Evolutionary conservation across 306 rosid genomes (phyloP), one percentile per base, ranked within the genome.

Genomic region (Adenanthera pavonina): DNA sequence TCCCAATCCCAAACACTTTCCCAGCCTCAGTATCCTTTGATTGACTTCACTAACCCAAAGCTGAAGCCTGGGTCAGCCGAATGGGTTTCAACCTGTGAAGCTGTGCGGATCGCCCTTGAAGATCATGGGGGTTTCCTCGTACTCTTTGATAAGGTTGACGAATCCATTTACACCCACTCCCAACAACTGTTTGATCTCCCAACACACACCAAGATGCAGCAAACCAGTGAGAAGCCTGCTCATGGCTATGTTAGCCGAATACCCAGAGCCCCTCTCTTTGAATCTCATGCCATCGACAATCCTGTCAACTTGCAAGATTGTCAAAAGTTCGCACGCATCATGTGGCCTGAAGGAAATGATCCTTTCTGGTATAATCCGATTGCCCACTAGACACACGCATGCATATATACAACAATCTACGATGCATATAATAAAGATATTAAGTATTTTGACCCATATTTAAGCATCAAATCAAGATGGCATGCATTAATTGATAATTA

Each of bases 331-430:
- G 8, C 87, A 36, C 19, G 40, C 68, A 19, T 79, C 14, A 57
- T 84, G 81, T 84, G 87, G 87, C 84, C 87, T 0, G 11, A 20
- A 54, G 87, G 84, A 79, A 79, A 84, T 52, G 20, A 84, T 17
- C 57, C 0, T 47, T 74, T 84, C 25, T 56, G 87, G 83, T 79
- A 70, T 33, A 25, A 25, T 25, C 30, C 30, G 30, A 25, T 25
- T 25, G 30, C 30, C 30, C 30, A 25, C 1, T 25, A 25, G 30
- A 25, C 30, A 25, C 30, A 25, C 30, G 30, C 30, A 25, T 25
- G 30, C 30, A 25, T 25, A 25, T 25, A 25, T 25, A 25, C 30
- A 25, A 1, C 30, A 25, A 25, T 25, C 30, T 25, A 25, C 30
- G 30, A 25, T 25, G 30, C 30, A 25, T 25, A 25, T 25, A 25